phyloP scores from a whole-genome alignment of 1,284 basidiomycete genomes.

The Cutaneotrichosporon arboriforme region DNA sequence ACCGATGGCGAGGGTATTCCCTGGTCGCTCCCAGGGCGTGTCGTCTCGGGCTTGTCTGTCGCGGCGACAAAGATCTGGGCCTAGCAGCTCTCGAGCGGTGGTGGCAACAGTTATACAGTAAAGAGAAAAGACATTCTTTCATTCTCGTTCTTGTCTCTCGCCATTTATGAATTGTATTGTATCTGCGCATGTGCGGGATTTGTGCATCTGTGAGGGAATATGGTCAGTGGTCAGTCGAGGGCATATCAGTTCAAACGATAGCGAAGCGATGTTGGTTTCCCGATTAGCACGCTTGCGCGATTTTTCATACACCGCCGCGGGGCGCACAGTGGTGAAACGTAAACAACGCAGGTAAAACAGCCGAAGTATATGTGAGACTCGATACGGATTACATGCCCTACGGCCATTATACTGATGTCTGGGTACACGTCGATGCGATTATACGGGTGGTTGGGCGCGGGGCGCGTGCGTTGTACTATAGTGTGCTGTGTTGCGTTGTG shows the following conservation, averaged over 20 bases:
- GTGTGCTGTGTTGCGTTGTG: not conserved
- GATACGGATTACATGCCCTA: no score
- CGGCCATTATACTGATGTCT: no score
- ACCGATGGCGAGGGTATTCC: not conserved
- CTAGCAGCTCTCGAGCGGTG: no score
- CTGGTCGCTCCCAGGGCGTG: not conserved
- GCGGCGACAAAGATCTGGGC: conserved; percentile 6
- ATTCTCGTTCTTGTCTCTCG: not conserved
- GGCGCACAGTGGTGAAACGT: no score
- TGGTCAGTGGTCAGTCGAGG: no score
- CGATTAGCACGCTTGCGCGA: not conserved
- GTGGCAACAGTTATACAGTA: no score
- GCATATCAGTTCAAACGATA: no score
- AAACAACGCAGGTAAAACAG: no score
- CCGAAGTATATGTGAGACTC: no score
- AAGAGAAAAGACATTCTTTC: not conserved
- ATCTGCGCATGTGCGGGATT: not conserved
- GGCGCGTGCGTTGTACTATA: no score
- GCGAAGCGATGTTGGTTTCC: not conserved
- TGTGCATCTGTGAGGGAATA: not conserved
- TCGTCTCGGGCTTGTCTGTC: not conserved
- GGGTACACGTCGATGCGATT: no score
- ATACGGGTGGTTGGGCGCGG: no score
- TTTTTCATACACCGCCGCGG: not conserved
- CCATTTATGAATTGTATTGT: not conserved